Conservation (phyloP, 2,329 filamentous ascomycete genomes). For the Paracorniculantispora psalliotae region DNA sequence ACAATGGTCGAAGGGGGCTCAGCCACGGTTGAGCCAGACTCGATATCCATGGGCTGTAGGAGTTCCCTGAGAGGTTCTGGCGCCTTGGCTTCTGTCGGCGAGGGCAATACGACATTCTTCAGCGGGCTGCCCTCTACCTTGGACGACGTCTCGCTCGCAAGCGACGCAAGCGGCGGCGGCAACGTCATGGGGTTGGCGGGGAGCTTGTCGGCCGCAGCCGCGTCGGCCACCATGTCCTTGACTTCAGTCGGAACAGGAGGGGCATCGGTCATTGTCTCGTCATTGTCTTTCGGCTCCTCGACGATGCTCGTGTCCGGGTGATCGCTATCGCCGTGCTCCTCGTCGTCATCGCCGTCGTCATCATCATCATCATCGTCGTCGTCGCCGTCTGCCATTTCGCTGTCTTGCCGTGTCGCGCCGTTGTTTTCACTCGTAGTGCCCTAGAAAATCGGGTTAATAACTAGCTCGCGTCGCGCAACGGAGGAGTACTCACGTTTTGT, state of each 20-base stretch:
- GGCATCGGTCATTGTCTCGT: constrained; percentile 19
- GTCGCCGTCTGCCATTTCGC: constrained; percentile 49
- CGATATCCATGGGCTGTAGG: constrained; percentile 10
- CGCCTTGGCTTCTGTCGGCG: constrained; percentile 35
- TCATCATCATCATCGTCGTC: constrained; percentile 43
- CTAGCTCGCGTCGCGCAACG: neutral
- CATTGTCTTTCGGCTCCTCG: constrained; percentile 7
- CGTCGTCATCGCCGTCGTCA: constrained; percentile 43
- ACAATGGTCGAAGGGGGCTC: constrained; percentile 29
- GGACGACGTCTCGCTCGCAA: constrained; percentile 28
- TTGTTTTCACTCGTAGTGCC: constrained; percentile 40
- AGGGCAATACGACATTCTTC: constrained; percentile 46
- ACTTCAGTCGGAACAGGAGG: constrained; percentile 2
- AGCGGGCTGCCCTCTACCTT: constrained; percentile 47
- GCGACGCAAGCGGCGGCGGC: constrained; percentile 25
- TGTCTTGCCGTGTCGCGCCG: constrained; percentile 42
- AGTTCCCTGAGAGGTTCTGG: neutral
- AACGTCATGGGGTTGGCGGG: constrained; percentile 26
- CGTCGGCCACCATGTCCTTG: constrained; percentile 35
- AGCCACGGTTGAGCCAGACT: constrained; percentile 22
- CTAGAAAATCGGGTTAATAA: constrained; percentile 25
- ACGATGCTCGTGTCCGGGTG: constrained; percentile 10
- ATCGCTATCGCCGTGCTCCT: constrained; percentile 21
- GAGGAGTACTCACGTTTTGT: constrained; percentile 19
- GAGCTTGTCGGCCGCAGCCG: constrained; percentile 24